A percentile compares a stretch with the other conserved stretches of the same genome.
Conservation (phyloP, 192 early-diverging fungal species). For the Rhizoclosmatium globosum region DNA sequence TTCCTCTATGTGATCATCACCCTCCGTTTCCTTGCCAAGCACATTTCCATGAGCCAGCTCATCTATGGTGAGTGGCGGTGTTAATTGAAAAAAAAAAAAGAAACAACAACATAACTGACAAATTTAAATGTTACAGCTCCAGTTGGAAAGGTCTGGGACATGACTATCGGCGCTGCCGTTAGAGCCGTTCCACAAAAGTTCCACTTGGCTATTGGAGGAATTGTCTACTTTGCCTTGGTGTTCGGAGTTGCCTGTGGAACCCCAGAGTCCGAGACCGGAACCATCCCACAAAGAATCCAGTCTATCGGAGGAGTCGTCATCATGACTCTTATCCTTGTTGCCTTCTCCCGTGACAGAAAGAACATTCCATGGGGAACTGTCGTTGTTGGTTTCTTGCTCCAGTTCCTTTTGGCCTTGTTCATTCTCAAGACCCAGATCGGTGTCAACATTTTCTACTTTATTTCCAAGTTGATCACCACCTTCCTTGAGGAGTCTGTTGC, state of each 20-base stretch:
- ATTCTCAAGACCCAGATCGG: conserved; percentile 79
- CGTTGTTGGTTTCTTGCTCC: conserved; percentile 69
- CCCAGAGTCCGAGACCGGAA: conserved; percentile 55
- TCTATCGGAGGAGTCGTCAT: conserved; percentile 75
- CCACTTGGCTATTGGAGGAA: conserved; percentile 53
- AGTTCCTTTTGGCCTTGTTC: conserved; percentile 83
- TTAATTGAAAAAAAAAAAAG: background rate
- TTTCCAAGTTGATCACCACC: conserved; percentile 55
- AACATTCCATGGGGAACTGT: conserved; percentile 81
- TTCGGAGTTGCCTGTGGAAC: conserved; percentile 63
- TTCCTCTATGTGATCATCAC: conserved; percentile 52
- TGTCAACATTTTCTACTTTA: conserved; percentile 65
- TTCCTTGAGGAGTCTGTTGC: conserved; percentile 72
- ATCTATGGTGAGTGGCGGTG: conserved; percentile 35
- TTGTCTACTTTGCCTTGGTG: conserved; percentile 59
- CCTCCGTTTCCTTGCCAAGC: conserved; percentile 55
- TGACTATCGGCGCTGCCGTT: conserved; percentile 36
- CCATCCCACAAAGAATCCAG: conserved; percentile 76
- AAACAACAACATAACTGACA: too few relatives aligned
- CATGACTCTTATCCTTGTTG: conserved; percentile 55
- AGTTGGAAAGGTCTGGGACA: conserved; percentile 44
- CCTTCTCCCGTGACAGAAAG: conserved; percentile 68
- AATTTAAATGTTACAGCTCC: conserved; percentile 22
- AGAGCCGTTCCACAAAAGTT: conserved; percentile 48
- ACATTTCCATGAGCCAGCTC: conserved; percentile 54